Conservation (phyloP, 2,329 filamentous ascomycete species). For the Penicillium sp. region DNA sequence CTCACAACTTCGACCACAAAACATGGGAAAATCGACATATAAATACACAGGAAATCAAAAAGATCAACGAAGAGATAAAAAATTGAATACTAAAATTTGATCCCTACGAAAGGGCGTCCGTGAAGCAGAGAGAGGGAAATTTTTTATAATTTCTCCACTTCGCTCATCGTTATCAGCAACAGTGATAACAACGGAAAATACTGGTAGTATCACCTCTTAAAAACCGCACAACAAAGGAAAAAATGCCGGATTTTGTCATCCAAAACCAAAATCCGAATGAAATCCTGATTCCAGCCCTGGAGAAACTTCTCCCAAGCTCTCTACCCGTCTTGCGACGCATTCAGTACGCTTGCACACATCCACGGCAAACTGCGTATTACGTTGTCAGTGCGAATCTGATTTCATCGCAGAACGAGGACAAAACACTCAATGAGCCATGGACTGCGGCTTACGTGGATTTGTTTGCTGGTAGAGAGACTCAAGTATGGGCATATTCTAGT, state of each 20-base stretch:
- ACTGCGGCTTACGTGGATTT: conserved; percentile 40
- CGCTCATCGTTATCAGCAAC: not conserved
- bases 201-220: not conserved
- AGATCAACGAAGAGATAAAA: not conserved
- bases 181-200: not conserved
- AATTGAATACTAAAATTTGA: too few relatives aligned
- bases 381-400: conserved; percentile 25
- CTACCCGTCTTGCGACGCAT: conserved; percentile 35
- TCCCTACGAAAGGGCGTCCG: too few relatives aligned
- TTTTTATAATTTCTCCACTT: too few relatives aligned
- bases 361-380: conserved; percentile 29
- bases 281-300: conserved; percentile 25
- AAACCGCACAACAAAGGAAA: not conserved
- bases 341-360: conserved; percentile 32
- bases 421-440: conserved; percentile 30
- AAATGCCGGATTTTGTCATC: not conserved
- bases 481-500: conserved; percentile 39
- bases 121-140: too few relatives aligned
- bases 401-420: not conserved
- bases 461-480: conserved; percentile 35
- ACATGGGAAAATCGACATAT: too few relatives aligned
- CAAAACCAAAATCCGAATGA: conserved; percentile 10
- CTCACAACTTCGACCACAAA: not conserved
- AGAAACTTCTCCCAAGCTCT: conserved; percentile 35
- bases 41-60: too few relatives aligned